phyloP scores from a whole-genome alignment of 2,329 filamentous ascomycete genomes.

The Fusarium camptoceras region DNA sequence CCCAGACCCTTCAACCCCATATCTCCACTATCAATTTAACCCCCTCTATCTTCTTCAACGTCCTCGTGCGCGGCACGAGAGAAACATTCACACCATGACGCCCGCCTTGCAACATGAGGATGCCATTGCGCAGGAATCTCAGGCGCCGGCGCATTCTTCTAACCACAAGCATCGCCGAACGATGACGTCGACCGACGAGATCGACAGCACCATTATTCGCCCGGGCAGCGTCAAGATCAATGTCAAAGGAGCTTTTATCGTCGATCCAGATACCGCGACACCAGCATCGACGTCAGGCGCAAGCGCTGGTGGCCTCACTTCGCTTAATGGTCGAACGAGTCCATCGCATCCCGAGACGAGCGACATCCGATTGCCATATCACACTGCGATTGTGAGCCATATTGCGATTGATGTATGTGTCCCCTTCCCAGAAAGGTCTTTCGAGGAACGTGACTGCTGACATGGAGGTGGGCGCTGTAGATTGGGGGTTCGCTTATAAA shows the following conservation, averaged over 20 bases:
- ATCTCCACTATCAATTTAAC: constrained; percentile 23
- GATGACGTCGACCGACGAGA: constrained; percentile 66
- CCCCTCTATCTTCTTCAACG: constrained; percentile 18
- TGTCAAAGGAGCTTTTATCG: constrained; percentile 95
- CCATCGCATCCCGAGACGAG: constrained; percentile 76
- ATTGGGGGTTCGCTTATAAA: constrained; percentile 97
- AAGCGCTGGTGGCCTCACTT: constrained; percentile 34
- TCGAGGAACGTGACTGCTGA: constrained; percentile 29
- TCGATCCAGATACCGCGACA: constrained; percentile 78
- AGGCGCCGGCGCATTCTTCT: constrained; percentile 20
- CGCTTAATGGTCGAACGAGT: constrained; percentile 58
- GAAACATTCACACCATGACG: constrained; percentile 33
- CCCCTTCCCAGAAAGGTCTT: constrained; percentile 13
- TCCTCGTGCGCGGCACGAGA: constrained; percentile 12
- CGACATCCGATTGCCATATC: constrained; percentile 95
- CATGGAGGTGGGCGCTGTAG: constrained; percentile 57
- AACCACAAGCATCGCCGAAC: constrained; percentile 45
- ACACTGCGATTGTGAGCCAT: constrained; percentile 94
- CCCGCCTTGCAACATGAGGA: constrained; percentile 45
- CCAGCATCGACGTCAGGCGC: constrained; percentile 55
- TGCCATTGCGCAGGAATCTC: constrained; percentile 27
- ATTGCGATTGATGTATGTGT: constrained; percentile 90
- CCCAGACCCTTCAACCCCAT: constrained; percentile 26
- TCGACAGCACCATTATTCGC: constrained; percentile 70
- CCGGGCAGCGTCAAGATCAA: constrained; percentile 90